Percentiles rank a stretch among this genome's conserved stretches.
These are phyloP conservation scores for Zygotorulaspora chibaensis DNA, from an alignment of 805 yeast species.

Conservation along the genomic window DNA sequence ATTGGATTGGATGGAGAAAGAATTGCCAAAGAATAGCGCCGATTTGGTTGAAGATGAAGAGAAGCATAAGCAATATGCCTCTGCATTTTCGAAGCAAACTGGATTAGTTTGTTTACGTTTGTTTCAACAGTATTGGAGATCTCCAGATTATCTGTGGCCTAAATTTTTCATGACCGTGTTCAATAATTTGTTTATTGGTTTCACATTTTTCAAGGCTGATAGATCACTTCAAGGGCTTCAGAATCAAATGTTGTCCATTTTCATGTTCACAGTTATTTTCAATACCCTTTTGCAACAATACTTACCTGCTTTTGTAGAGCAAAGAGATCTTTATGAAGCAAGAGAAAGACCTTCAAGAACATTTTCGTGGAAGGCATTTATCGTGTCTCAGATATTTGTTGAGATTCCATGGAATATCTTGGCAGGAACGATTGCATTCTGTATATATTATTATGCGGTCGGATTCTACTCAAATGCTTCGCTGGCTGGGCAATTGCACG, in stretches of 20 bases:
- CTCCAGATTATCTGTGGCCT: constrained; percentile 58
- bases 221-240: constrained; percentile 66
- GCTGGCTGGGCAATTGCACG: constrained; percentile 42
- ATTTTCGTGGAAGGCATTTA: constrained; percentile 60
- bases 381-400: constrained; percentile 55
- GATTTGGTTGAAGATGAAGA: constrained; percentile 33
- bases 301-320: constrained; percentile 56
- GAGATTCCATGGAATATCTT: constrained; percentile 63
- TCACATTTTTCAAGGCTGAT: constrained; percentile 66
- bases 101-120: constrained; percentile 49
- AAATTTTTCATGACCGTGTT: constrained; percentile 50
- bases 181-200: constrained; percentile 65
- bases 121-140: constrained; percentile 64
- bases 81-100: constrained; percentile 41
- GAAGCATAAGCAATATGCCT: constrained; percentile 40
- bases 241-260: constrained; percentile 74
- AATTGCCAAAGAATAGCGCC: constrained; percentile 40
- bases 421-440: constrained; percentile 58
- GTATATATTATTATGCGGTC: constrained; percentile 69
- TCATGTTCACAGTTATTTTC: constrained; percentile 59
- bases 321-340: constrained; percentile 64
- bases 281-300: constrained; percentile 58
- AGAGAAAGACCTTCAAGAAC: constrained; percentile 73
- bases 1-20: constrained; percentile 59
- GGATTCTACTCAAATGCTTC: constrained; percentile 61